These are phyloP conservation scores for Pyricularia sp. DNA, from an alignment of 2,329 filamentous ascomycete species.

Conservation along the genomic window DNA sequence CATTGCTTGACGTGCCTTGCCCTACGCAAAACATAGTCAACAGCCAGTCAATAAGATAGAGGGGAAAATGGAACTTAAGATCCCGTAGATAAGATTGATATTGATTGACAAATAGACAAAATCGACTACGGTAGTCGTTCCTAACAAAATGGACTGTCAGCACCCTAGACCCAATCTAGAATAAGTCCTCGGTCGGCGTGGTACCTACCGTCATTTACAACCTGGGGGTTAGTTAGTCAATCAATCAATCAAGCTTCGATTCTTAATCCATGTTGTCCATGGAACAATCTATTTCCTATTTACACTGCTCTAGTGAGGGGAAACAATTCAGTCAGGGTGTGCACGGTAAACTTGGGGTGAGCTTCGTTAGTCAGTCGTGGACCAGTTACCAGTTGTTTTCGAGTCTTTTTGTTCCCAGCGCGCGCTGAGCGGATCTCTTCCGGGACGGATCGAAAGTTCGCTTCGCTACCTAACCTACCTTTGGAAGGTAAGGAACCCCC, in stretches of 20 bases:
- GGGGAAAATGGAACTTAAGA: background rate
- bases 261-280: background rate
- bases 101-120: too few species aligned
- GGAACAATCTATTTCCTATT: background rate
- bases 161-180: background rate
- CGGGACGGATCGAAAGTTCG: background rate
- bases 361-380: background rate
- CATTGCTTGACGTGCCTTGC: background rate
- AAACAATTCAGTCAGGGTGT: background rate
- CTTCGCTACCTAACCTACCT: background rate
- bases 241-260: background rate
- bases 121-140: background rate
- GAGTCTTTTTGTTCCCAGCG: background rate
- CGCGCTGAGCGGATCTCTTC: background rate
- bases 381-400: background rate
- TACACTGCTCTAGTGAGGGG: background rate
- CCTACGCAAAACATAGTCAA: background rate
- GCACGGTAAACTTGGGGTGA: background rate
- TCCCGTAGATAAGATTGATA: background rate
- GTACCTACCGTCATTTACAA: background rate
- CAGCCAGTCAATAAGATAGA: background rate
- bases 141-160: background rate
- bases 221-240: background rate
- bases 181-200: background rate
- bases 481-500: background rate